phyloP scores from a whole-genome alignment of 148 eudicot species.

The Rhododendron mucronatum region DNA sequence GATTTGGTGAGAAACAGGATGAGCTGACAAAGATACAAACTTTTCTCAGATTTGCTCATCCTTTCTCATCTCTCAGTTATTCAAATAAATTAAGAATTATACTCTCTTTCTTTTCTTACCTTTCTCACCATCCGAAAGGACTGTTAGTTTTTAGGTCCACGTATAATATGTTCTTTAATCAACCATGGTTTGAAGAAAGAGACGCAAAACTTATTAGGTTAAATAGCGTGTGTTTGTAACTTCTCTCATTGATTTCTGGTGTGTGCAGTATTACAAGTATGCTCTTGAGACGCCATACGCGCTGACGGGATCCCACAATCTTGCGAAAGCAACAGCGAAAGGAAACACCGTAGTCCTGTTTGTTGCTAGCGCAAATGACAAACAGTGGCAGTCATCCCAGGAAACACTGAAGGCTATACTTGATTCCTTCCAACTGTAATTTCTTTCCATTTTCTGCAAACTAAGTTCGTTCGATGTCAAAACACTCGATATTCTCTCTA shows the following conservation, averaged over 20 bases:
- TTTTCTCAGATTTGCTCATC: not conserved
- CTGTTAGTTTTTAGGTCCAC: not conserved
- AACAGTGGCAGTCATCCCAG: constrained; percentile 79
- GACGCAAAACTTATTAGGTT: not conserved
- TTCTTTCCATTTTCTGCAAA: not conserved
- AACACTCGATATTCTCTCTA: not conserved
- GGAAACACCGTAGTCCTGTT: constrained; percentile 80
- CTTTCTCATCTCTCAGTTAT: not conserved
- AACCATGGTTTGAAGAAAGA: not conserved
- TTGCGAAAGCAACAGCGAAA: constrained; percentile 92
- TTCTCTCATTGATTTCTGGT: constrained; percentile 6
- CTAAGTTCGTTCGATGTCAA: not conserved
- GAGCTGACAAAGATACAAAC: not conserved
- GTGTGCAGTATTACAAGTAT: constrained; percentile 84
- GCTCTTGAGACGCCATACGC: constrained; percentile 91
- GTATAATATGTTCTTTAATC: not conserved
- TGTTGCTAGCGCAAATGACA: constrained; percentile 90
- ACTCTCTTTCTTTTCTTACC: not conserved
- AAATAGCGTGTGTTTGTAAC: not conserved
- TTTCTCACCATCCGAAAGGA: not conserved
- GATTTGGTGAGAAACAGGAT: not conserved
- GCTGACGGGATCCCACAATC: constrained; percentile 82
- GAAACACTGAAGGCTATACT: constrained; percentile 69
- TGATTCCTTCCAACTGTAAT: constrained; percentile 73
- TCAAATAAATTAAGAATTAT: not conserved